Base-by-base conservation (phyloP, 352 stramenopile genomes). In the Phytopythium sindhum region DNA sequence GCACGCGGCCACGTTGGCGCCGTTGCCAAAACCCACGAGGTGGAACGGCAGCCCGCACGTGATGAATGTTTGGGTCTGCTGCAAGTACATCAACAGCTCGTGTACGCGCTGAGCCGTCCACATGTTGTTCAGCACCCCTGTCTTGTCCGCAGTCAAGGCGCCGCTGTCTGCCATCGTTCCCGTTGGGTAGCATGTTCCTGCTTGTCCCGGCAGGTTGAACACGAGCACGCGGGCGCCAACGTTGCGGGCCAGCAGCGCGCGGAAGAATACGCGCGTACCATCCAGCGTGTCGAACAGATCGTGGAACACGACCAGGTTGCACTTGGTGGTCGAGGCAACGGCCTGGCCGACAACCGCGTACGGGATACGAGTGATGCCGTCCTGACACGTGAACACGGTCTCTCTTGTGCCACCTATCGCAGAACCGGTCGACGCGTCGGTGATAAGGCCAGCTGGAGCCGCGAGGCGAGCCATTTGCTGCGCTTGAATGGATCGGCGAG, bases 201-300 rank as follows among this genome's bases (percentile, higher is more conserved):
- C 89, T 63, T 98, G 93, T 0, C 93, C 93, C 0, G 93, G 91
- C 21, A 96, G 80, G 67, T 98, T 98, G 67, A 98, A 97, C 35
- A 97, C 73, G 11, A 98, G 69, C 5, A 88, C 84, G 58, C 94
- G 87, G 8, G 87, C 86, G 8, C 90, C 93, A 7, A 90, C 69
- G 47, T 97, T 79, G 54, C 86, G 77, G 3, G 81, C 76, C 6
- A 97, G 58, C 28, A 98, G 74, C 4, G 86, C 68, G 28, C 86
- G 79, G 47, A 98, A 95, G 23, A 97, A 92, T 1, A 98, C 87
- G 52, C 88, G 83, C 15, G 86, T 96, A 61, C 83, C 89, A 48
- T 98, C 93, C 47, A 95, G 72, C 1, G 91, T 98, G 67, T 98
- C 93, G 65, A 98, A 98, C 7, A 98, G 84, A 61, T 98, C 93